Evolutionary conservation across 495 filamentous ascomycete genomes (phyloP), one percentile per base, ranked within the genome.

Genomic region (Penicillium pulvis): DNA sequence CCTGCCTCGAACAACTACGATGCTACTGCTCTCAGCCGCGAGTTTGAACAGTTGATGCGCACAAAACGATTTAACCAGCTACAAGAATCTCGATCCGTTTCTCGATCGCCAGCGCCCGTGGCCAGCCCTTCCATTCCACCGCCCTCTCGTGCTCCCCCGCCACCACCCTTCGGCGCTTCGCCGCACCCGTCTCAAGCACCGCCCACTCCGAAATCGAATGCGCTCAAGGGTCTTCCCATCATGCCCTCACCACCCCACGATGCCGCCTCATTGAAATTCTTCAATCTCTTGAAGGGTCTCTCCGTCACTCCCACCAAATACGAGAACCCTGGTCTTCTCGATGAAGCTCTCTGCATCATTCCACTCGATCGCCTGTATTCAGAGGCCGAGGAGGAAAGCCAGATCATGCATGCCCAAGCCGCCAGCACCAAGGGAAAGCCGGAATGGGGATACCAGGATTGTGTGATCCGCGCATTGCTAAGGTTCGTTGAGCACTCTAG

Each of bases 391-490:
- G 92, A 98, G 64, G 93, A 98, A 69, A 85, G 82, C 53, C 88
- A 97, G 63, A 86, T 97, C 41, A 75, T 96, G 56, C 84, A 89
- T 63, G 94, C 92, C 1, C 84, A 93, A 69, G 93, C 94, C 10
- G 89, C 87, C 64, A 93, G 90, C 62, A 82, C 96, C 68, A 90
- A 88, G 3, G 83, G 87, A 49, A 90, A 88, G 65, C 84, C 93
- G 16, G 90, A 94, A 82, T 99, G 95, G 95, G 93, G 92, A 14
- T 97, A 97, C 67, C 95, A 98, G 73, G 94, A 99, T 77, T 99
- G 93, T 77, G 90, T 97, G 31, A 88, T 99, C 63, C 86, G 89
- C 64, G 90, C 94, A 58, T 79, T 99, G 58, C 75, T 97, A 57
- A 92, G 86, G 91, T 77, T 63, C 55, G 70, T 73, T 19, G 49